Percentiles rank a stretch among this genome's conserved stretches.
Conservation (phyloP, 352 stramenopile species). For the Pythium angustatum region DNA sequence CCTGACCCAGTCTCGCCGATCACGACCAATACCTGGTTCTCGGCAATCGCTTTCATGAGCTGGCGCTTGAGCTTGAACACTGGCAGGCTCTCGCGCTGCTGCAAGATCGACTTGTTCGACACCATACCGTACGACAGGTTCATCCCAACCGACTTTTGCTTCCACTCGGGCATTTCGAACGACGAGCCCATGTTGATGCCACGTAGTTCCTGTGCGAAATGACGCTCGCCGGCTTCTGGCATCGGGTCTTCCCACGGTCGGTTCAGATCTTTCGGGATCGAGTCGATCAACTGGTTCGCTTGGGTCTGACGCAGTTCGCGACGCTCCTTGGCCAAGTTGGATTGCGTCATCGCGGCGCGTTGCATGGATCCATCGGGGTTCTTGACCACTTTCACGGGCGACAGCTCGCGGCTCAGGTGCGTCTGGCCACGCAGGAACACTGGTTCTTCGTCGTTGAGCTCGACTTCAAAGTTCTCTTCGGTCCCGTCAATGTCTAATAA, state of each 20-base stretch:
- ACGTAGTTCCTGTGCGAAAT: slow-evolving; percentile 96
- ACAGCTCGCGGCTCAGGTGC: slow-evolving; percentile 87
- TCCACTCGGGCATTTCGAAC: slow-evolving; percentile 96
- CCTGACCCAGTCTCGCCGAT: slow-evolving; percentile 99
- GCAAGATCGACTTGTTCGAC: slow-evolving; percentile 93
- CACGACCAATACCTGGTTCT: slow-evolving; percentile 98
- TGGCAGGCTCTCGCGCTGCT: slow-evolving; percentile 96
- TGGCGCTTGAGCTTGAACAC: slow-evolving; percentile 97
- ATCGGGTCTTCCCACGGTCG: slow-evolving; percentile 98
- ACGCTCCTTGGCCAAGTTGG: slow-evolving; percentile 96
- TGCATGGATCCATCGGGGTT: slow-evolving; percentile 99
- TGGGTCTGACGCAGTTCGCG: slow-evolving; percentile 96
- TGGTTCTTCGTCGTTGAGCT: slow-evolving; percentile 97
- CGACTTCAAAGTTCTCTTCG: slow-evolving; percentile 91
- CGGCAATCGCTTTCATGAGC: slow-evolving; percentile 92
- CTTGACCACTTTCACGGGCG: slow-evolving; percentile 98
- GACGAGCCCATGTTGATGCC: slow-evolving; percentile 90
- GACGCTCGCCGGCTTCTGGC: slow-evolving; percentile 95
- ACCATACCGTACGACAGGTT: slow-evolving; percentile 97
- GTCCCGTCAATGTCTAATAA: slow-evolving; percentile 81
- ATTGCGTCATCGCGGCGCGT: slow-evolving; percentile 96
- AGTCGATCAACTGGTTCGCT: slow-evolving; percentile 95
- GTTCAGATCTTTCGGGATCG: slow-evolving; percentile 98
- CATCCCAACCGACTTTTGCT: slow-evolving; percentile 96
- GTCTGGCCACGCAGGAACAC: slow-evolving; percentile 97